A percentile compares a stretch with the other conserved stretches of the same genome.
Conservation (phyloP, 371 early-diverging fungal species). For the Batrachochytrium dendrobatidis region DNA sequence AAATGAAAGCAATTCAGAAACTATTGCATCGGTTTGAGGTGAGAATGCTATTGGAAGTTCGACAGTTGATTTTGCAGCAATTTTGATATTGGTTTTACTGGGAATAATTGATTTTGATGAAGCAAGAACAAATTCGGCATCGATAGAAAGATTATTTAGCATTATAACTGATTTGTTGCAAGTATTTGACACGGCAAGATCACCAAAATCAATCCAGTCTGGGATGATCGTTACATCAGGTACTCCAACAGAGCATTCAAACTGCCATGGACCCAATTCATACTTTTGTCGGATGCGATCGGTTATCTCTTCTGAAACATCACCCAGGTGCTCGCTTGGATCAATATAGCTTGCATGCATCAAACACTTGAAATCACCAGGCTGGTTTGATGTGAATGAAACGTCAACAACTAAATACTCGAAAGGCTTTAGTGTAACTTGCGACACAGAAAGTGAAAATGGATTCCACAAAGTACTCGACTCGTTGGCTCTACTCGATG, state of each 20-base stretch:
- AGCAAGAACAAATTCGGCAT: slow-evolving; percentile 8
- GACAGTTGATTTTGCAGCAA: slow-evolving; percentile 8
- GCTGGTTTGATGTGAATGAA: slow-evolving; percentile 32
- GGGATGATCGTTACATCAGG: slow-evolving; percentile 22
- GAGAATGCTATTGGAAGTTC: slow-evolving; percentile 19
- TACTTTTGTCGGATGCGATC: not conserved
- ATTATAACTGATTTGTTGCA: slow-evolving; percentile 10
- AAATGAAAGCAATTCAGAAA: slow-evolving; percentile 14
- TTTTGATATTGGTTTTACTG: not conserved
- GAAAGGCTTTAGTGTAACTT: slow-evolving; percentile 38
- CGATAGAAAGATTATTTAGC: slow-evolving; percentile 25
- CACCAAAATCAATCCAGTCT: slow-evolving; percentile 32
- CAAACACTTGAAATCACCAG: slow-evolving; percentile 29
- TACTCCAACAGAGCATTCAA: slow-evolving; percentile 28
- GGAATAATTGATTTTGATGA: slow-evolving; percentile 15
- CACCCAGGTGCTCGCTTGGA: slow-evolving; percentile 32
- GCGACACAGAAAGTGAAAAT: slow-evolving; percentile 25
- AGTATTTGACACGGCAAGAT: slow-evolving; percentile 22
- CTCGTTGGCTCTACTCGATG: not conserved
- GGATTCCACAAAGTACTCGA: slow-evolving; percentile 32
- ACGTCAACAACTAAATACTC: slow-evolving; percentile 35
- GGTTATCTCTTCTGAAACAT: slow-evolving; percentile 14
- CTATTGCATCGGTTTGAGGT: slow-evolving; percentile 13
- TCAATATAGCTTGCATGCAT: slow-evolving; percentile 35
- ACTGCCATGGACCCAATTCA: slow-evolving; percentile 6